Conservation (phyloP, 1,284 basidiomycete genomes). For the Veloboletus limbatus region DNA sequence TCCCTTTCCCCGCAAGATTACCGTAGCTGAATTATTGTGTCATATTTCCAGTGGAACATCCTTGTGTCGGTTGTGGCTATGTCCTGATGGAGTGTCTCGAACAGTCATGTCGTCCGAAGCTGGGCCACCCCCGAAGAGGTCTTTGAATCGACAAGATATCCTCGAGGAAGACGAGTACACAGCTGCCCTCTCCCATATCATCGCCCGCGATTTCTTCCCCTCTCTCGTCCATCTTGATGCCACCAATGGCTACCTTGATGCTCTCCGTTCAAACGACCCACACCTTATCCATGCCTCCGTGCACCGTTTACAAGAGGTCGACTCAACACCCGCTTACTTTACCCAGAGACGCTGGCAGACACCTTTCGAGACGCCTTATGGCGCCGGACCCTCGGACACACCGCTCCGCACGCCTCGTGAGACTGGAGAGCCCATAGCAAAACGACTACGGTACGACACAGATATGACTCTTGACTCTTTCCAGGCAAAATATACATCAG, state of each 20-base stretch:
- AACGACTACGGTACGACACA: slow-evolving; percentile 58
- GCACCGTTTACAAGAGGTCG: slow-evolving; percentile 65
- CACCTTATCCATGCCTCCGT: slow-evolving; percentile 71
- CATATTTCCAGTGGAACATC: slow-evolving; percentile 12
- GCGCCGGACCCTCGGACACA: slow-evolving; percentile 61
- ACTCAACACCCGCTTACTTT: slow-evolving; percentile 53
- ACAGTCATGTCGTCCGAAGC: slow-evolving; percentile 26
- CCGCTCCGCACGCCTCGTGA: slow-evolving; percentile 48
- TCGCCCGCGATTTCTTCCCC: slow-evolving; percentile 97
- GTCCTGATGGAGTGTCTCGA: not conserved
- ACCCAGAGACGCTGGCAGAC: slow-evolving; percentile 45
- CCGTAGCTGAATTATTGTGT: slow-evolving; percentile 22
- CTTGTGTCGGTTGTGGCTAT: slow-evolving; percentile 17
- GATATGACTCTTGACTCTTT: slow-evolving; percentile 77
- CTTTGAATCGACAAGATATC: slow-evolving; percentile 70
- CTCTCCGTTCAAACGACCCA: slow-evolving; percentile 70
- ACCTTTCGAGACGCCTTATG: slow-evolving; percentile 66
- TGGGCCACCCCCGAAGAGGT: slow-evolving; percentile 36
- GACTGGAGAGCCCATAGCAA: slow-evolving; percentile 41
- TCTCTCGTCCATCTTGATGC: slow-evolving; percentile 84
- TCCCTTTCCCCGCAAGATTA: slow-evolving; percentile 17
- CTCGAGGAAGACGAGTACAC: slow-evolving; percentile 97
- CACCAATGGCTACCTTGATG: slow-evolving; percentile 81
- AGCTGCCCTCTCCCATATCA: slow-evolving; percentile 87
- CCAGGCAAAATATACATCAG: slow-evolving; percentile 88